phyloP scores from a whole-genome alignment of 345 rosid species.

The Arabis alpina region DNA sequence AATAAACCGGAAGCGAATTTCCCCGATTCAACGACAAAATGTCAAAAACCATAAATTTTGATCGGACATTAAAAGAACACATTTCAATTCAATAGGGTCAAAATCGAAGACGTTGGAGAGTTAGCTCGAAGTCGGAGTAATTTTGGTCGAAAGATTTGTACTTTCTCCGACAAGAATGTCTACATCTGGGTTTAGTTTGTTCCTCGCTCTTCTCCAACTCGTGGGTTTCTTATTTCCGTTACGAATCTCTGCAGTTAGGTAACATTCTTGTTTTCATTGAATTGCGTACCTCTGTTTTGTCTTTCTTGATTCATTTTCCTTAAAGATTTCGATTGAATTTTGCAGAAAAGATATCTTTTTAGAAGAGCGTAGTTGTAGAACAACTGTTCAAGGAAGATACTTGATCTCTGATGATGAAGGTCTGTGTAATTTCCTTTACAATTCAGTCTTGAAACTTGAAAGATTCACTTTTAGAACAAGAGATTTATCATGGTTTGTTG shows the following conservation, averaged over 20 bases:
- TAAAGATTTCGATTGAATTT: constrained; percentile 16
- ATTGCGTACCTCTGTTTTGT: background rate
- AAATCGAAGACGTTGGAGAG: constrained; percentile 8
- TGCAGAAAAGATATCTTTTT: constrained; percentile 65
- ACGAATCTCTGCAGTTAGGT: constrained; percentile 58
- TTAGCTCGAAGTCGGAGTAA: constrained; percentile 16
- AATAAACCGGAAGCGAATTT: constrained; percentile 4
- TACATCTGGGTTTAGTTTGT: constrained; percentile 41
- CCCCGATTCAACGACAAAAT: constrained; percentile 5
- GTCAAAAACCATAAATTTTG: background rate
- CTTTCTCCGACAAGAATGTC: constrained; percentile 49
- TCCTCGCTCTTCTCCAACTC: constrained; percentile 45
- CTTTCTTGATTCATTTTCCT: background rate
- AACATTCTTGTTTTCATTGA: background rate
- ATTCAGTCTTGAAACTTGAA: background rate
- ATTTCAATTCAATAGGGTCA: background rate
- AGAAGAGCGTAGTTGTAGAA: constrained; percentile 60
- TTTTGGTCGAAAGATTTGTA: constrained; percentile 28
- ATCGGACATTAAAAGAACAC: background rate
- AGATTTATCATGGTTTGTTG: background rate
- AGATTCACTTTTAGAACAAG: background rate
- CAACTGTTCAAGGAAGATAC: constrained; percentile 86
- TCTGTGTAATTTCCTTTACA: constrained; percentile 30
- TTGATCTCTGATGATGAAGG: constrained; percentile 85
- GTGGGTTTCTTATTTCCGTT: constrained; percentile 40